Evolutionary conservation across 2,329 filamentous ascomycete genomes (phyloP).

Genomic region (Penicillium sp.): DNA sequence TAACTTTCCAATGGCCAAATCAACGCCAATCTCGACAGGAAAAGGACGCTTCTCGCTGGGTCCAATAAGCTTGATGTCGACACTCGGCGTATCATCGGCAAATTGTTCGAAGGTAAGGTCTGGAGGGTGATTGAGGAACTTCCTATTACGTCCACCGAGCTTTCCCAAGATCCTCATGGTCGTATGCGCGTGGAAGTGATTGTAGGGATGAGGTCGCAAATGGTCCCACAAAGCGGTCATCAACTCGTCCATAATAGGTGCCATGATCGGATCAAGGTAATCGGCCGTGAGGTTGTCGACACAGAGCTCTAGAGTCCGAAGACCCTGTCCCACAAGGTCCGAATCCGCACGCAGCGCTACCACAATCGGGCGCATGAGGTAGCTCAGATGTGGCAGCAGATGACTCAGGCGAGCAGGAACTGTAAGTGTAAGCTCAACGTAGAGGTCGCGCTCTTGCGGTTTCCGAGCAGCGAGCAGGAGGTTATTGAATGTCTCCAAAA

Average conservation of each 20-base stretch:
- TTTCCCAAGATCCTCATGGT: constrained; percentile 97
- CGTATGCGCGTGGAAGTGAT: constrained; percentile 93
- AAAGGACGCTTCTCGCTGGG: constrained; percentile 84
- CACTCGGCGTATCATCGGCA: constrained; percentile 76
- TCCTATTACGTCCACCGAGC: constrained; percentile 85
- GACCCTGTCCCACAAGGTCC: constrained; percentile 85
- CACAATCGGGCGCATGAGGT: constrained; percentile 94
- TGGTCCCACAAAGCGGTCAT: constrained; percentile 98
- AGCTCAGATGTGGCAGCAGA: constrained; percentile 85
- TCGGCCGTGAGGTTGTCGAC: constrained; percentile 97
- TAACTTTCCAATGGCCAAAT: constrained; percentile 78
- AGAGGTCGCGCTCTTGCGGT: constrained; percentile 82
- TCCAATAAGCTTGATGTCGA: constrained; percentile 80
- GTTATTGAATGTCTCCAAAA: constrained; percentile 93
- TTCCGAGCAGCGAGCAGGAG: constrained; percentile 82
- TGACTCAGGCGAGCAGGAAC: constrained; percentile 92
- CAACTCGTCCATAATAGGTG: constrained; percentile 93
- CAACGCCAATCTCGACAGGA: constrained; percentile 74
- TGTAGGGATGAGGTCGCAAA: constrained; percentile 84
- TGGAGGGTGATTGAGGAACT: constrained; percentile 84
- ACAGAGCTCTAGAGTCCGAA: constrained; percentile 87
- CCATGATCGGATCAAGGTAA: constrained; percentile 97
- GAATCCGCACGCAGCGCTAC: constrained; percentile 84
- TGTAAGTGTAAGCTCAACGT: constrained; percentile 91
- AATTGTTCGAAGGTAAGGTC: constrained; percentile 72